These are phyloP conservation scores for Arthrobotrys musiformis DNA, from an alignment of 2,329 filamentous ascomycete species.

Conservation along the genomic window DNA sequence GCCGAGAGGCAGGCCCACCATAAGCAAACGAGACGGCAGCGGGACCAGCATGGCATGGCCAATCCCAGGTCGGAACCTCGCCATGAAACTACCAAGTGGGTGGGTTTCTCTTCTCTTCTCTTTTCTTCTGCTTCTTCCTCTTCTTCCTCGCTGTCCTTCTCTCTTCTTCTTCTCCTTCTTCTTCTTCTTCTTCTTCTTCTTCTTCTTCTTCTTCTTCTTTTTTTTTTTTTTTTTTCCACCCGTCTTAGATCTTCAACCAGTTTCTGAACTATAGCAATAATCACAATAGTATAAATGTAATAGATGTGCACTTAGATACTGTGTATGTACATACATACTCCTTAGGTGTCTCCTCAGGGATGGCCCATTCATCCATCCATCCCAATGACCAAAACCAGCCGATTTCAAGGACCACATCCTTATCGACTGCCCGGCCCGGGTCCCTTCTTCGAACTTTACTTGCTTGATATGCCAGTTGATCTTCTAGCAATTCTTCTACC, in stretches of 20 bases:
- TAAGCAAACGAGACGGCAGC: slow-evolving; percentile 23
- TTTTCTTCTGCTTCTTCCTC: not conserved
- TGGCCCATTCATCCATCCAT: not conserved
- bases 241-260: not conserved
- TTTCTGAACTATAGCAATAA: not conserved
- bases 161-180: not conserved
- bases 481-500: too few relatives aligned
- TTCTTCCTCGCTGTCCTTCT: not conserved
- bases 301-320: too few relatives aligned
- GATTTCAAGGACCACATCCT: not conserved
- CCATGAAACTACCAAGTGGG: slow-evolving; percentile 4
- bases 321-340: too few relatives aligned
- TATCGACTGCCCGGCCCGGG: not conserved
- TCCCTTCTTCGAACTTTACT: not conserved
- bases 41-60: slow-evolving; percentile 3
- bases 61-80: slow-evolving; percentile 6
- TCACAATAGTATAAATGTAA: too few relatives aligned
- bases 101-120: not conserved
- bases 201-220: not conserved
- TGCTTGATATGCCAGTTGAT: not conserved
- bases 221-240: not conserved
- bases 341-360: too few relatives aligned
- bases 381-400: not conserved
- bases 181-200: not conserved
- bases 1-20: slow-evolving; percentile 1